Base-by-base conservation (phyloP, 805 yeast species). In the Starmerella sp. region DNA sequence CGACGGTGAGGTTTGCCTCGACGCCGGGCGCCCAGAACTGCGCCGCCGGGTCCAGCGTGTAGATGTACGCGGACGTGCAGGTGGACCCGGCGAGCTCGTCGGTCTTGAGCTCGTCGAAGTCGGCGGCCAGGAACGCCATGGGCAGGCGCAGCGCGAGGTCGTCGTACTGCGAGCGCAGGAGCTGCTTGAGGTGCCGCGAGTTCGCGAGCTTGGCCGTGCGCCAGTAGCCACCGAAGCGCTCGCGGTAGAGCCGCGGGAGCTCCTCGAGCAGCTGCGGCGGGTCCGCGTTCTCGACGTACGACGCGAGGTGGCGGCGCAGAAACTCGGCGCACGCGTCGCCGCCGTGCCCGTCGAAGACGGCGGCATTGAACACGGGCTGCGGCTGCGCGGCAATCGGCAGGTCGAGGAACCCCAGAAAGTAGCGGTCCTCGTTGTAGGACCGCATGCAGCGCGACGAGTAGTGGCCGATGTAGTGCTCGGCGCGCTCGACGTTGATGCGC, bases 281-380 rank as follows among this genome's bases (percentile, higher is more conserved):
- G 49, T 71, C 69, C 34, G 66, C 66, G 38, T 58, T 62, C 59
- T 81, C 95, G 65, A 78, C 78, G 62, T 67, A 75, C 60, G 65
- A 66, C 54, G 75, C 81, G 34, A 93, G 72, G 53, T 80, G 72
- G 3, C 74, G 68, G 22, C 75, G 70, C 11, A 90, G 71, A 63
- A 77, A 84, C 29, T 73, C 75, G 47, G 89, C 76, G 63, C 95
- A 86, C 53, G 82, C 82, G 29, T 74, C 75, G 28, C 96, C 95
- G 7, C 97, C 98, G 70, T 93, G 98, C 9, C 98, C 98, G 70
- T 93, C 98, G 68, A 86, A 89, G 1, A 93, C 77, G 47, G 80
- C 79, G 63, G 86, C 82, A 60, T 79, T 80, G 70, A 91, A 85
- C 17, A 82, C 80, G 51, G 71, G 66, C 31, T 69, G 65, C 56